Conservation (phyloP, 2,329 filamentous ascomycete species). For the Zymoseptoria tritici region DNA sequence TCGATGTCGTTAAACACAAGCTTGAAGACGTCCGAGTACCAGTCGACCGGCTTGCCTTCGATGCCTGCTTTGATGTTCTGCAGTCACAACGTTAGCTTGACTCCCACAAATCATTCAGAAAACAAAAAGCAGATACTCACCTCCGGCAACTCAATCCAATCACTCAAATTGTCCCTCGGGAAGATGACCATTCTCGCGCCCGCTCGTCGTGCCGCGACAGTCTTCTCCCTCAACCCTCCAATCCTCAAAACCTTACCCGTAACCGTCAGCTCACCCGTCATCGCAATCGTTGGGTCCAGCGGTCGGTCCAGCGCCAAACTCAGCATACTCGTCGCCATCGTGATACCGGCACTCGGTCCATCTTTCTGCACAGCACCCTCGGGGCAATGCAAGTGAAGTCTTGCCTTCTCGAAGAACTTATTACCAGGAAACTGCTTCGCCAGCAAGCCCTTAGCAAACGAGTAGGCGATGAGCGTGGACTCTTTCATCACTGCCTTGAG, state of each 20-base stretch:
- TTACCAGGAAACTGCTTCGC: conserved; percentile 81
- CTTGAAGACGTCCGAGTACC: conserved; percentile 92
- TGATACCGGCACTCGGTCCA: conserved; percentile 72
- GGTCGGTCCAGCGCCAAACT: conserved; percentile 73
- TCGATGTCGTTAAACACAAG: conserved; percentile 82
- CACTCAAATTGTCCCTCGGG: conserved; percentile 87
- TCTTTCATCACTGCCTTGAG: conserved; percentile 98
- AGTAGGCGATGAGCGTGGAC: conserved; percentile 90
- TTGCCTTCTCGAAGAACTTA: conserved; percentile 91
- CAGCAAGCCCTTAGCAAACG: conserved; percentile 85
- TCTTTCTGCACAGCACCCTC: conserved; percentile 96
- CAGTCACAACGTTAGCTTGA: conserved; percentile 7
- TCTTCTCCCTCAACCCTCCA: conserved; percentile 92
- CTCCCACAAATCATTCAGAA: neutral
- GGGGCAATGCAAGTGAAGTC: conserved; percentile 90
- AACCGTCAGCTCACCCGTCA: conserved; percentile 95
- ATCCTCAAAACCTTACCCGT: conserved; percentile 95
- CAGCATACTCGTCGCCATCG: conserved; percentile 91
- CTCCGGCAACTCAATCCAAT: conserved; percentile 95
- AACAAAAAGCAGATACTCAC: conserved; percentile 50
- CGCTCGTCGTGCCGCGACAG: conserved; percentile 84
- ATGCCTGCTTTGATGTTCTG: conserved; percentile 98
- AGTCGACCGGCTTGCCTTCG: conserved; percentile 80
- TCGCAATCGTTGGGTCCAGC: conserved; percentile 80
- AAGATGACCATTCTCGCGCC: conserved; percentile 93